Evolutionary conservation across 2,329 filamentous ascomycete genomes (phyloP).

Genomic region (Colletotrichum orchidophilum): DNA sequence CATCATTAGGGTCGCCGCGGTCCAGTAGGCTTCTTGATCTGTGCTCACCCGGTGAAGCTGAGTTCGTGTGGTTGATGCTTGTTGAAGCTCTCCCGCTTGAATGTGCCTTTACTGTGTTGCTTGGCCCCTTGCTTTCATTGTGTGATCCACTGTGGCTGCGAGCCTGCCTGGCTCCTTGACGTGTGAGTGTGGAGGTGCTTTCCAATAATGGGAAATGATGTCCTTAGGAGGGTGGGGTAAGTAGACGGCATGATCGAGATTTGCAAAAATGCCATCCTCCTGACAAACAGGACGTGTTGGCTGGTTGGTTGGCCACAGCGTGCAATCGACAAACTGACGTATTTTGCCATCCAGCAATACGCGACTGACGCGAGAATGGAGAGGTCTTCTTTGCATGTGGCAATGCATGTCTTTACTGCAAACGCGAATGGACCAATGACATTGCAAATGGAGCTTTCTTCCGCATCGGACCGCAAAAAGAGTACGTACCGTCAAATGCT

Average conservation of each 20-base stretch:
- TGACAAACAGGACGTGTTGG: neutral
- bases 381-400: conserved; percentile 19
- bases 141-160: conserved; percentile 24
- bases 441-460: neutral
- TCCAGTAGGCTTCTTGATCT: neutral
- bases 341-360: conserved; percentile 19
- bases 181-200: conserved; percentile 21
- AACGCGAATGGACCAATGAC: neutral
- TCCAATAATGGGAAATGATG: neutral
- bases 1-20: neutral
- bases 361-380: conserved; percentile 7
- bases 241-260: conserved; percentile 20
- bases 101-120: neutral
- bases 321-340: conserved; percentile 31
- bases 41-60: conserved; percentile 4
- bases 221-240: conserved; percentile 9
- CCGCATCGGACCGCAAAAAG: neutral
- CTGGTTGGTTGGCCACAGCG: conserved; percentile 24
- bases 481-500: neutral
- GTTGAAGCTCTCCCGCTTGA: neutral
- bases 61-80: neutral
- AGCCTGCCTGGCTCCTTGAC: neutral
- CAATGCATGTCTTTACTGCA: conserved; percentile 14
- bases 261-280: conserved; percentile 31
- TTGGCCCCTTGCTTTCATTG: neutral